phyloP scores from a whole-genome alignment of 768 basidiomycete genomes.

The Boletus sensibilis region DNA sequence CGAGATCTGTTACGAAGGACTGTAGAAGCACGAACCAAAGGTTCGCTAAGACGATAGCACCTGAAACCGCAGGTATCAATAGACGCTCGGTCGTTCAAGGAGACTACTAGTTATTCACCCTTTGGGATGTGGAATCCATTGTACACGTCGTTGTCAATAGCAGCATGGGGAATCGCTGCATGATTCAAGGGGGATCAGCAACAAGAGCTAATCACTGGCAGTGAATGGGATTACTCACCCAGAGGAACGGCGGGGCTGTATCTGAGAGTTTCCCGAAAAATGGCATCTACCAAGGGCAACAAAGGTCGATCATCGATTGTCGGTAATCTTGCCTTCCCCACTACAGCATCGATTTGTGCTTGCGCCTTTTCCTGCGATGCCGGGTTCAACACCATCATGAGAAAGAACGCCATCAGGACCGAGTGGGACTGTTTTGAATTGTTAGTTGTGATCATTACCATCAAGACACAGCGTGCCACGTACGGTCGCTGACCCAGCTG shows the following conservation, averaged over 20 bases:
- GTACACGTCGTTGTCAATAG: constrained; percentile 16
- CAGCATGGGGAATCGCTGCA: constrained; percentile 11
- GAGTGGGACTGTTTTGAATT: background rate
- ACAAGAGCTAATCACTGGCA: background rate
- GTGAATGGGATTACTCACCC: background rate
- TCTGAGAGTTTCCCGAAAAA: constrained; percentile 31
- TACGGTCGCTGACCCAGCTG: constrained; percentile 7
- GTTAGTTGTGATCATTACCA: background rate
- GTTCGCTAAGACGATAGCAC: constrained; percentile 25
- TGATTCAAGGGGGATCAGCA: background rate
- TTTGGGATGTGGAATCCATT: constrained; percentile 39
- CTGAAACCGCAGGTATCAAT: background rate
- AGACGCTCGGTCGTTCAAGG: background rate
- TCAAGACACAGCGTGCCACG: background rate
- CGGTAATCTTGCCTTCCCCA: constrained; percentile 15
- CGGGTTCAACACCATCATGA: background rate
- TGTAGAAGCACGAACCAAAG: constrained; percentile 21
- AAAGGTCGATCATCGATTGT: constrained; percentile 9
- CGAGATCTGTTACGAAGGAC: background rate
- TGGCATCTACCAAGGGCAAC: constrained; percentile 38
- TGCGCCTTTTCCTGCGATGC: constrained; percentile 5
- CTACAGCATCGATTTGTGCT: constrained; percentile 11
- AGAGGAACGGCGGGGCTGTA: constrained; percentile 3
- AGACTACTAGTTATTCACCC: constrained; percentile 8
- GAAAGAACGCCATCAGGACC: constrained; percentile 2